Base-by-base conservation (phyloP, 1,139 yeast species). In the Scheffersomyces quercinus region DNA sequence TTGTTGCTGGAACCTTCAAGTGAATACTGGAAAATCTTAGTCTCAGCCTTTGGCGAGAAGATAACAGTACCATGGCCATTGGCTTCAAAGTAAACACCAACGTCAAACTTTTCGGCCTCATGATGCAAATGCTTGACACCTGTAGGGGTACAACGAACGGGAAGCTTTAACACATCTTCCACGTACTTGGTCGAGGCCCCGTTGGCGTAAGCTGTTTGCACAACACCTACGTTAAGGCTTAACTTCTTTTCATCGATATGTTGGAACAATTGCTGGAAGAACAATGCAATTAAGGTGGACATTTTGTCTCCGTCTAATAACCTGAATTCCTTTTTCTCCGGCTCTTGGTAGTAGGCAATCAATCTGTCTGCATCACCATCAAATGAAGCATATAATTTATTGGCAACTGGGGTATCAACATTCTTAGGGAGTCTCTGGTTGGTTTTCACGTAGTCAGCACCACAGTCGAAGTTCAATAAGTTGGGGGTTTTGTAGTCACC, bases 51-150 rank as follows among this genome's bases (percentile, higher is more conserved):
- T 0, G 79, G 75, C 5, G 88, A 81, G 60, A 93, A 95, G 15
- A 90, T 70, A 4, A 93, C 96, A 0, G 99, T 95, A 11, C 99
- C 99, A 59, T 93, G 99, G n/a, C 99, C 99, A 60, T 93, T 93
- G 41, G 99, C 99, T 70, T 93, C 99, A 58, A 93, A 93, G 66
- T 95, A 93, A 16, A 93, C 83, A 20, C 99, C 99, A 51, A 93
- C 77, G 58, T 90, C 98, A 59, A 81, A 93, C 43, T 82, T 77
- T 49, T 80, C 82, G 1, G 96, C 96, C 56, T 82, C 89, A 56
- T 88, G 96, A 61, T 95, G 99, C 52, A 95, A 74, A 65, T 93
- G 96, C 67, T 93, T 93, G 35, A 93, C 99, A 36, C 99, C 99
- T 2, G 99, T 93, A 36, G 96, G 86, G 0, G 98, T 88, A 64